Evolutionary conservation across 768 basidiomycete species (phyloP).

Genomic region (Mycena metata): DNA sequence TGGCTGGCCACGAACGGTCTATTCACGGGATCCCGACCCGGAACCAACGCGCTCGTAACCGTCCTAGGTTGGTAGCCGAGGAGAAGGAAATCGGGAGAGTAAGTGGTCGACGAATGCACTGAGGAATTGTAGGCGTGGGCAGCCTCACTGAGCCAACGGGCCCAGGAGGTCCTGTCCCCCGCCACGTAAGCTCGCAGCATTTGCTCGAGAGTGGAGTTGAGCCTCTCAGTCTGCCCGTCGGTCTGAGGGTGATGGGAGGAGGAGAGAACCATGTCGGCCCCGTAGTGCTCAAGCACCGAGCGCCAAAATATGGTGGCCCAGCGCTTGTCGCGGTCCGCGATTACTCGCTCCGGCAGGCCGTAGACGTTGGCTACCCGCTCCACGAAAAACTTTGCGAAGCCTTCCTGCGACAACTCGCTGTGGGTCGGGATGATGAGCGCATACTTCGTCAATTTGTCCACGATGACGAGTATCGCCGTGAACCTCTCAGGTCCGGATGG

Average conservation of each 20-base stretch:
- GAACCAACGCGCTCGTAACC: not conserved
- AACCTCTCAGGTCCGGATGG: too few species aligned
- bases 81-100: not conserved
- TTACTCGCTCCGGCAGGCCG: constrained; percentile 19
- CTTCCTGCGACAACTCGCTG: constrained; percentile 21
- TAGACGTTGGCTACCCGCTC: constrained; percentile 18
- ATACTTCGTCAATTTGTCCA: constrained; percentile 51
- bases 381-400: constrained; percentile 24
- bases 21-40: not conserved
- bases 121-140: not conserved
- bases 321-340: constrained; percentile 22
- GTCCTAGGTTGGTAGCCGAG: not conserved
- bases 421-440: constrained; percentile 48
- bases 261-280: too few species aligned
- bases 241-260: too few species aligned
- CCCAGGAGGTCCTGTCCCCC: constrained; percentile 42
- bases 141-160: constrained; percentile 34
- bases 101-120: not conserved
- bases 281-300: not conserved
- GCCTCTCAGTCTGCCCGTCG: too few species aligned
- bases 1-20: not conserved
- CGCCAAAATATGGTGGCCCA: constrained; percentile 38
- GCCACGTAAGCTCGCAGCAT: too few species aligned
- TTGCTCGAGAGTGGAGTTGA: too few species aligned
- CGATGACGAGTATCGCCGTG: constrained; percentile 43